Base-by-base conservation (phyloP, 2,329 filamentous ascomycete species). In the Thermothelomyces thermophilus region DNA sequence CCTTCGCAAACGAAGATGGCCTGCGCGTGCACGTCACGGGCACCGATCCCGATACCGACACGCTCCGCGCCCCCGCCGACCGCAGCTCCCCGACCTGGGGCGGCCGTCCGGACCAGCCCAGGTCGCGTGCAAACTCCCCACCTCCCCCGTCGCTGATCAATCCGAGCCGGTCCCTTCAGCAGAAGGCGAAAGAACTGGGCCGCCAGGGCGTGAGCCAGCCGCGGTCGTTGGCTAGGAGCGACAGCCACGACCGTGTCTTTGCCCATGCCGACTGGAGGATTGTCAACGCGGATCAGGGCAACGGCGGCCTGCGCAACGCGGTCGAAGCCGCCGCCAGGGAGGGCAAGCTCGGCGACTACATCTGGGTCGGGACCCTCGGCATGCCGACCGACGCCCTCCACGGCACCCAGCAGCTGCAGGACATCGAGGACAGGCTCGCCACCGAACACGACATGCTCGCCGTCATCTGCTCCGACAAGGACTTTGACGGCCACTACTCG, bases 401-500 rank as follows among this genome's bases (percentile, higher is more conserved):
- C 33, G 81, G 83, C 36, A 80, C 82, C 0, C 77, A 84, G 60
- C 83, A 87, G 62, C 91, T 86, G 64, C 76, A 86, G 51, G 87
- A 91, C 46, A 96, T 97, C 56, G 82, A 88, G 56, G 86, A 93
- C 63, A 81, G 80, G 49, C 71, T 97, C 8, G 83, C 87, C 42
- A 86, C 84, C 22, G 87, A 95, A 63, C 84, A 87, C 65, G 82
- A 93, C 59, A 90, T 88, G 61, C 68, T 95, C 57, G 82, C 86
- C 2, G 90, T 96, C 30, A 95, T 86, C 66, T 86, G 87, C 66
- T 86, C 82, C 53, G 91, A 97, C 70, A 89, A 86, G 64, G 90
- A 97, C 67, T 90, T 96, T 64, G 86, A 96, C 62, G 90, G 90
- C 1, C 90, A 95, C 69, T 97, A 97, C 64, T 82, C 85, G 11